Base-by-base conservation (phyloP, 2,329 filamentous ascomycete genomes). In the Ceratocystis huliohia region DNA sequence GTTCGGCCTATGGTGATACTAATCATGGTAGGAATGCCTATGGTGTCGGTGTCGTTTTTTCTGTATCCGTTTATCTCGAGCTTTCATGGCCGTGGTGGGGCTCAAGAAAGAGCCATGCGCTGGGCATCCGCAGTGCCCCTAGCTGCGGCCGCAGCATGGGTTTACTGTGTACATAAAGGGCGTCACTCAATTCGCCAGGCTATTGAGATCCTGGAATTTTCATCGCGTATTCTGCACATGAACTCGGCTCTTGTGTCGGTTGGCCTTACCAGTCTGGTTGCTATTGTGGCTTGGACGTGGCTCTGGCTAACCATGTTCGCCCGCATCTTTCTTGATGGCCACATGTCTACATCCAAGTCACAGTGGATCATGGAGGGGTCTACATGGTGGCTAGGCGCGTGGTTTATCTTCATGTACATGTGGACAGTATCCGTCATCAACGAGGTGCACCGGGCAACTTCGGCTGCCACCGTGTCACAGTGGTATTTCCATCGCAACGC, bases 401-500 rank as follows among this genome's bases (percentile, higher is more conserved):
- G 87, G 74, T 99, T 96, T 77, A 84, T 96, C 70, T 78, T 97
- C 68, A 88, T 96, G 79, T 97, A 96, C 75, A 86, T 97, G 71
- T 99, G 94, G 94, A 94, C 91, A 0, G 80, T 96, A 53, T 88
- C 89, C 1, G 84, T 97, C 67, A 86, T 96, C 73, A 88, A 91
- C 67, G 91, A 91, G 20, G 83, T 97, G 25, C 93, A 99, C 74
- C 87, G 94, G 67, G 87, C 90, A 25, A 94, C 92, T 17, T 96
- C 93, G 15, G 93, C 91, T 28, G 94, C 94, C 10, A 96, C 93
- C 0, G 93, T 97, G 28, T 96, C 91, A 50, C 94, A 99, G 75
- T 99, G 94, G 94, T 99, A 99, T 76, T 99, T 97, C 75, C 93
- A 97, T 75, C 90, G 94, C 69, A 88, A 95, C 71, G 85, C 86